Base-by-base conservation (phyloP, 345 rosid species). In the Odontarrhena argentea region DNA sequence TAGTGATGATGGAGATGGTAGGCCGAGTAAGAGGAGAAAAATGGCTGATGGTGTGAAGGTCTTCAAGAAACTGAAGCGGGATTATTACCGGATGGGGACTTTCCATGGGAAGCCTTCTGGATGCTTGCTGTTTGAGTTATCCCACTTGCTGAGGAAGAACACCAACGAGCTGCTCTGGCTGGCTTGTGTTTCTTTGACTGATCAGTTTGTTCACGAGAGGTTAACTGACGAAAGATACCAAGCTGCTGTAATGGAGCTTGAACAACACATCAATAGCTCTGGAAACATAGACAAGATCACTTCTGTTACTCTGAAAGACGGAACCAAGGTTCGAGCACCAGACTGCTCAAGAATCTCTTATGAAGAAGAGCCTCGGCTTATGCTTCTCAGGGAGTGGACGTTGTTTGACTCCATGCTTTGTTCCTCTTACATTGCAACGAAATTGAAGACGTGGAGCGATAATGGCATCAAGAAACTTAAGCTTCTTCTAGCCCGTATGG, bases 61-160 rank as follows among this genome's bases (percentile, higher is more conserved):
- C 44, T 87, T 84, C 57, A 87, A 77, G 79, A 88, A 81, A 74
- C 71, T 87, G 44, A 94, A 84, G 72, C 83, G 81, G 63, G 84
- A 81, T 65, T 94, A 94, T 52, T 91, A 94, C 72, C 70, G 69
- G 22, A 79, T 82, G 88, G 99, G 96, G 45, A 91, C 93, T 18
- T 91, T 91, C 53, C 97, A 91, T 73, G 99, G 99, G 26, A 91
- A 88, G 74, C 93, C 99, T 34, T 94, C 97, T 0, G 97, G 99
- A 7, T 82, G 88, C 14, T 78, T 91, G 80, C 75, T 88, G 85
- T 87, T 87, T 73, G 96, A 91, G 54, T 73, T 94, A 37, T 87
- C 97, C 0, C 89, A 94, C 71, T 63, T 76, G 28, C 55, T 86
- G 75, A 85, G 93, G 83, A 91, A 87, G 85, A 94, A 88, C 76